Conservation (phyloP, 164 flowering plant species). For the Liriodendron chinense region DNA sequence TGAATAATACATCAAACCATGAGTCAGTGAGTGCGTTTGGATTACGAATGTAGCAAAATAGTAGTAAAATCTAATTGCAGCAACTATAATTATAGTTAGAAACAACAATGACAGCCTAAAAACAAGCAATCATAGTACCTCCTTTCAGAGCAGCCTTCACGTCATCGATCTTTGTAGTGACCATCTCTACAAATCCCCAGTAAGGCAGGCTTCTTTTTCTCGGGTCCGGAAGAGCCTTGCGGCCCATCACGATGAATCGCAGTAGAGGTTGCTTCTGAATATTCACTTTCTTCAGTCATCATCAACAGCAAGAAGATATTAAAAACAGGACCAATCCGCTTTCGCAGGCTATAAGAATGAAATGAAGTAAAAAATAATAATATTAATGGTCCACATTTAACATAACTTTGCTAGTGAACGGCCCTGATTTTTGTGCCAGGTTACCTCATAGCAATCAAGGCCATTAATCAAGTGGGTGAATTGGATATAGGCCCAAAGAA, state of each 20-base stretch:
- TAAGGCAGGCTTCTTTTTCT: conserved; percentile 44
- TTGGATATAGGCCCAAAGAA: no score
- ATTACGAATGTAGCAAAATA: no score
- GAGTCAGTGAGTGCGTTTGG: neutral
- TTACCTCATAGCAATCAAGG: no score
- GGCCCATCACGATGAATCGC: conserved; percentile 63
- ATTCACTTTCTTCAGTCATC: conserved; percentile 42
- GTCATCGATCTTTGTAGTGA: conserved; percentile 55
- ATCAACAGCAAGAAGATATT: no score
- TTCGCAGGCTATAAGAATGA: neutral
- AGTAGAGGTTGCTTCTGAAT: conserved; percentile 55
- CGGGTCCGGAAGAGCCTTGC: conserved; percentile 66
- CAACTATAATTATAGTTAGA: neutral
- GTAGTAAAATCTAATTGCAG: neutral
- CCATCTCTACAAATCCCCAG: conserved; percentile 86
- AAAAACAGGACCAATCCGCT: neutral
- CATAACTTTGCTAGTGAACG: no score
- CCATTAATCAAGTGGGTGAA: no score
- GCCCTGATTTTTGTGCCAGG: no score
- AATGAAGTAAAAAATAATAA: neutral
- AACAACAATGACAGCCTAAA: neutral
- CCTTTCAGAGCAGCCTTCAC: conserved; percentile 55
- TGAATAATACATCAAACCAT: neutral
- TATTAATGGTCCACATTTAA: neutral
- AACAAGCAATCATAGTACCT: conserved; percentile 26